phyloP scores from a whole-genome alignment of 2,329 filamentous ascomycete genomes.

The Orbilia brochopaga region DNA sequence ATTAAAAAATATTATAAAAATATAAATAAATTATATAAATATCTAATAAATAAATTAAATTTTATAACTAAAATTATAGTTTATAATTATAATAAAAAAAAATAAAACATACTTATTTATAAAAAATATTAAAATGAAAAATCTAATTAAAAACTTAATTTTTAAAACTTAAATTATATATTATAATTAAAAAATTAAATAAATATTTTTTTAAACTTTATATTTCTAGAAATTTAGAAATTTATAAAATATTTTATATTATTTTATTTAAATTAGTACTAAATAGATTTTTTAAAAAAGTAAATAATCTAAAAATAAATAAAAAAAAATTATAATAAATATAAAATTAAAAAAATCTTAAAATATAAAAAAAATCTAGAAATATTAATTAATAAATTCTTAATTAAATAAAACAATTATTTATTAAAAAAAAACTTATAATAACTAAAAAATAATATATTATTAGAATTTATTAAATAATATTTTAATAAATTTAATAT shows the following conservation, averaged over 20 bases:
- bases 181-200: slow-evolving; percentile 7
- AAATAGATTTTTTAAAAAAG: neutral
- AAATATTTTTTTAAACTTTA: slow-evolving; percentile 8
- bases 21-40: neutral
- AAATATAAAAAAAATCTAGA: neutral
- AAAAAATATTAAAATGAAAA: slow-evolving; percentile 10
- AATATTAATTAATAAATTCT: neutral
- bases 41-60: neutral
- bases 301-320: slow-evolving; percentile 2
- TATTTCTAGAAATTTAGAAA: neutral
- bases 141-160: neutral
- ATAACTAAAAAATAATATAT: neutral
- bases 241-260: slow-evolving; percentile 9
- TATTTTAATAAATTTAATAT: slow-evolving; percentile 5
- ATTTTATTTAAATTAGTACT: neutral
- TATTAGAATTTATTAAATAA: neutral
- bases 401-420: slow-evolving; percentile 5
- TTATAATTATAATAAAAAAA: neutral
- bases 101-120: neutral
- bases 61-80: neutral
- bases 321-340: slow-evolving; percentile 5
- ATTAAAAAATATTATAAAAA: neutral
- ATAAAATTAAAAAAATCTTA: neutral
- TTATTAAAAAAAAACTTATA: slow-evolving; percentile 1
- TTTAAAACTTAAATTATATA: neutral